These are phyloP conservation scores for Epichloe elymi DNA, from an alignment of 2,329 filamentous ascomycete species.

Conservation along the genomic window DNA sequence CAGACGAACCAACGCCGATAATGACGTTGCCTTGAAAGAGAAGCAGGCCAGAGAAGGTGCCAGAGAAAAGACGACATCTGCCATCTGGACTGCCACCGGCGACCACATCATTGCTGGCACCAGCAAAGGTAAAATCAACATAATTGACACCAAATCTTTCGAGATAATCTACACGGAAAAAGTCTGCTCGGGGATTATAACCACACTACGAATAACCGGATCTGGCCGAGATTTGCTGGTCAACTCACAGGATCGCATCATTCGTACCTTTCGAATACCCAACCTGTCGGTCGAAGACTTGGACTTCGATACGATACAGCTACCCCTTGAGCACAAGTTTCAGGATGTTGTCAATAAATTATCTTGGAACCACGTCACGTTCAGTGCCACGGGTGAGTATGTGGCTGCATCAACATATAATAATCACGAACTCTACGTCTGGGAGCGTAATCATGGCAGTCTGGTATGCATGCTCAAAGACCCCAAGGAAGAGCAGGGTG, in stretches of 20 bases:
- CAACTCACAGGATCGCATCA: slow-evolving; percentile 89
- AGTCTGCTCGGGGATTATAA: slow-evolving; percentile 76
- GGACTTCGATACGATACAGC: slow-evolving; percentile 71
- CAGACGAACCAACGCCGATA: slow-evolving; percentile 56
- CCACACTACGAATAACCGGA: slow-evolving; percentile 65
- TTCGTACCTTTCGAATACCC: slow-evolving; percentile 82
- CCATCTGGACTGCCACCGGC: slow-evolving; percentile 74
- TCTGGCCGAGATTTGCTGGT: slow-evolving; percentile 82
- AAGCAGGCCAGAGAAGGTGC: slow-evolving; percentile 86
- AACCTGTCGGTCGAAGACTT: slow-evolving; percentile 57
- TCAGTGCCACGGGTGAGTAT: slow-evolving; percentile 88
- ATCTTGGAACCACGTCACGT: slow-evolving; percentile 94
- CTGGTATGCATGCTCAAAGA: slow-evolving; percentile 94
- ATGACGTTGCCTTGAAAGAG: slow-evolving; percentile 57
- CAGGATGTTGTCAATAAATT: slow-evolving; percentile 92
- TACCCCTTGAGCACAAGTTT: slow-evolving; percentile 94
- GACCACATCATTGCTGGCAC: slow-evolving; percentile 87
- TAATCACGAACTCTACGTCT: slow-evolving; percentile 97
- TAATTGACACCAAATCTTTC: slow-evolving; percentile 71
- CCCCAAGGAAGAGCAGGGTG: slow-evolving; percentile 88
- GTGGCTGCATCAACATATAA: slow-evolving; percentile 94
- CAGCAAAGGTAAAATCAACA: slow-evolving; percentile 91
- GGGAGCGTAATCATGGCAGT: slow-evolving; percentile 88
- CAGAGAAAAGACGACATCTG: slow-evolving; percentile 88
- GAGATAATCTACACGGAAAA: slow-evolving; percentile 83